Conservation (phyloP, 1,284 basidiomycete genomes). For the Veloporphyrellus conicus region DNA sequence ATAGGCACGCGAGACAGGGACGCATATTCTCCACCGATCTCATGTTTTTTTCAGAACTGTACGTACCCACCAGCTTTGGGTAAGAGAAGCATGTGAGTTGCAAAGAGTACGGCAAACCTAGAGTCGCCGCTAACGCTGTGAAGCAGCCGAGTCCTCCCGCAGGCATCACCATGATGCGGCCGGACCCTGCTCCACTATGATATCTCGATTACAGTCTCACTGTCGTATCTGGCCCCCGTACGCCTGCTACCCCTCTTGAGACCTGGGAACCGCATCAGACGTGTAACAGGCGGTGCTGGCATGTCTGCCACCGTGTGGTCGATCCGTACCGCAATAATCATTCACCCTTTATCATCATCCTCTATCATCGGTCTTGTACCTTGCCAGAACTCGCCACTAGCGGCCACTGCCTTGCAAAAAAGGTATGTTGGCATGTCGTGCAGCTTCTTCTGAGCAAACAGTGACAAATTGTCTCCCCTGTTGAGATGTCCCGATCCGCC, state of each 20-base stretch:
- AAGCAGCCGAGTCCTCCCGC: constrained; percentile 1
- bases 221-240: background rate
- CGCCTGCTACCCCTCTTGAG: background rate
- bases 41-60: background rate
- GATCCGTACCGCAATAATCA: background rate
- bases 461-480: background rate
- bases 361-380: background rate
- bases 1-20: constrained; percentile 1
- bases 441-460: constrained; percentile 1
- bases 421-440: background rate
- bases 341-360: background rate
- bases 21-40: constrained; percentile 8
- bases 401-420: background rate
- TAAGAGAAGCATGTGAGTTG: background rate
- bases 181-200: background rate
- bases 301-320: background rate
- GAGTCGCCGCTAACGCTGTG: background rate
- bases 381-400: background rate
- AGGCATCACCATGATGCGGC: background rate
- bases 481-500: background rate
- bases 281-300: constrained; percentile 6
- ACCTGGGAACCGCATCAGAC: constrained; percentile 11
- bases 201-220: background rate
- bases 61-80: background rate
- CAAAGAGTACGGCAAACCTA: background rate